Conservation (phyloP, 2,329 filamentous ascomycete species). For the Aureobasidium uvarum region DNA sequence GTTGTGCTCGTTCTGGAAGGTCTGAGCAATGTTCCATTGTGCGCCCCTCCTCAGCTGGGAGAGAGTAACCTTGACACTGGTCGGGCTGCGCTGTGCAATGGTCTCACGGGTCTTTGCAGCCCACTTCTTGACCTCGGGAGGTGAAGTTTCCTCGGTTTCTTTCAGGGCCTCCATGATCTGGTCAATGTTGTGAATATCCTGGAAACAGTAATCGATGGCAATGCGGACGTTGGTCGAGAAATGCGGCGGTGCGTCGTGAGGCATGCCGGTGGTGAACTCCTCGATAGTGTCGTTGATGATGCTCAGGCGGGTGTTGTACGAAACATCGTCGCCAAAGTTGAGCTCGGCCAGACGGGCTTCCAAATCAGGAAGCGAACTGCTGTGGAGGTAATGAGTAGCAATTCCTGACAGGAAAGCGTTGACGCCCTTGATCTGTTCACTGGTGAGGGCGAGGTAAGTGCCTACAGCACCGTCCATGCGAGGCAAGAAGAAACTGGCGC, state of each 20-base stretch:
- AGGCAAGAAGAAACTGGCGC: conserved; percentile 92
- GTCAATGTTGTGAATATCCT: conserved; percentile 54
- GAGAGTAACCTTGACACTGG: conserved; percentile 78
- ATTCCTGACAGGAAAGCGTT: conserved; percentile 89
- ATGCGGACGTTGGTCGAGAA: conserved; percentile 63
- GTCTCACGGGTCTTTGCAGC: conserved; percentile 73
- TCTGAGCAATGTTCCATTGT: conserved; percentile 76
- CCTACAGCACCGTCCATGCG: conserved; percentile 82
- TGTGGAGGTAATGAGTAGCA: conserved; percentile 95
- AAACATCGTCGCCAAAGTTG: conserved; percentile 75
- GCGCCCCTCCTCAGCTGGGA: conserved; percentile 75
- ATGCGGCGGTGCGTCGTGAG: conserved; percentile 66
- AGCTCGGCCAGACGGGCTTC: conserved; percentile 86
- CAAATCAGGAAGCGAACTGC: conserved; percentile 75
- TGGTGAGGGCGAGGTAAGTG: conserved; percentile 91
- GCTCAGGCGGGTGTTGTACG: conserved; percentile 60
- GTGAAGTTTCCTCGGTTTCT: conserved; percentile 43
- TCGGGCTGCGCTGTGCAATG: conserved; percentile 77
- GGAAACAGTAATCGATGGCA: conserved; percentile 71
- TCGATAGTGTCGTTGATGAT: conserved; percentile 86
- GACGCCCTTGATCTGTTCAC: conserved; percentile 74
- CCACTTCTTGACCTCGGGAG: conserved; percentile 63
- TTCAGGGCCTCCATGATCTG: conserved; percentile 69
- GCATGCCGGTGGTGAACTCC: conserved; percentile 85
- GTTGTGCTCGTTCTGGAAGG: conserved; percentile 81